These are phyloP conservation scores for Trametes gibbosa DNA, from an alignment of 768 basidiomycete genomes.

Conservation along the genomic window DNA sequence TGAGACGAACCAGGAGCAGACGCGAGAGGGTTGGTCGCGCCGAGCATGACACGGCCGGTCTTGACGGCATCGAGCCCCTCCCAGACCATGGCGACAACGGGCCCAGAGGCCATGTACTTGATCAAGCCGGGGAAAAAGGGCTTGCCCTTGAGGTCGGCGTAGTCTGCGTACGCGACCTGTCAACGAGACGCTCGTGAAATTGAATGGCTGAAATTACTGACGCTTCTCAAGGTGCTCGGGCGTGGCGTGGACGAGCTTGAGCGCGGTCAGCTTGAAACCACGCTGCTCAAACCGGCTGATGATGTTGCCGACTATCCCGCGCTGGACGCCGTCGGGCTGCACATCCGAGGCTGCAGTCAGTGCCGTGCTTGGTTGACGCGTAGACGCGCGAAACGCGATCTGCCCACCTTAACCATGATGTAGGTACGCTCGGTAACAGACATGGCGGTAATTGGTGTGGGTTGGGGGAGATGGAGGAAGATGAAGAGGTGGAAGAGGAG, in stretches of 20 bases:
- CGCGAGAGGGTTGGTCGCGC: constrained; percentile 92
- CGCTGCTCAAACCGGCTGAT: constrained; percentile 95
- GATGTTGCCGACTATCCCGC: constrained; percentile 93
- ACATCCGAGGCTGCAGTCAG: background rate
- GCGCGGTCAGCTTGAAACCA: constrained; percentile 94
- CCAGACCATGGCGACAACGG: constrained; percentile 95
- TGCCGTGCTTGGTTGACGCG: background rate
- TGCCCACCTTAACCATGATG: constrained; percentile 96
- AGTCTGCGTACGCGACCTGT: constrained; percentile 54
- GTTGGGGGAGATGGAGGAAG: constrained; percentile 29
- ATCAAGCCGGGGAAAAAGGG: constrained; percentile 95
- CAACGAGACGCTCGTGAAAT: background rate
- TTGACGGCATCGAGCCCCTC: constrained; percentile 92
- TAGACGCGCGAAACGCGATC: background rate
- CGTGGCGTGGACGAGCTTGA: constrained; percentile 85
- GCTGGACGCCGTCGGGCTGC: constrained; percentile 98
- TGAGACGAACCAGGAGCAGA: constrained; percentile 74
- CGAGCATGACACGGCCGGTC: constrained; percentile 95
- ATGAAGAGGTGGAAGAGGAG: constrained; percentile 21
- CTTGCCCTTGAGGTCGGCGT: constrained; percentile 92
- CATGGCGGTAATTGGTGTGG: constrained; percentile 43
- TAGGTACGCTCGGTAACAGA: constrained; percentile 86
- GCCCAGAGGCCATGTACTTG: constrained; percentile 94
- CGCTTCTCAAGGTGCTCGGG: constrained; percentile 89
- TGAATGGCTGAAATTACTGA: constrained; percentile 30